A percentile compares a stretch with the other conserved stretches of the same genome.
Conservation (phyloP, 345 rosid genomes). For the Salix dunnii region DNA sequence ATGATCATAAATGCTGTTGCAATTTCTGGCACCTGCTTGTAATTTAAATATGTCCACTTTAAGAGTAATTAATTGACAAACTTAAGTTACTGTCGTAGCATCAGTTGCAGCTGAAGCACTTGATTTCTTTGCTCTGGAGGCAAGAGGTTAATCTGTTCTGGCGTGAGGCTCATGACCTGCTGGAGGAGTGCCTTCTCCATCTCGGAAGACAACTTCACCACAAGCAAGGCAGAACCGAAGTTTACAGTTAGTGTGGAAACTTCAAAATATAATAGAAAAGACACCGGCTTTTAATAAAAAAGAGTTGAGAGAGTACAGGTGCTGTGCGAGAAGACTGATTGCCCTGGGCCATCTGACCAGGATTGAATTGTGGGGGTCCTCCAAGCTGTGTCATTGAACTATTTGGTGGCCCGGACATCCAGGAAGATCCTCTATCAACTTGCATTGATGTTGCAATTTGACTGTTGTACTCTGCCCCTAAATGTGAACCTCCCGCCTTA, state of each 20-base stretch:
- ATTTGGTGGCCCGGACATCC: constrained; percentile 74
- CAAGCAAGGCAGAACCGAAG: not conserved
- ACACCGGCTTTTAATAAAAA: not conserved
- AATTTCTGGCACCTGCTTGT: not conserved
- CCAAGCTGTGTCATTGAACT: constrained; percentile 52
- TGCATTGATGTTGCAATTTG: constrained; percentile 54
- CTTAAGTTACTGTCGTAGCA: constrained; percentile 68
- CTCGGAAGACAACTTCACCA: constrained; percentile 74
- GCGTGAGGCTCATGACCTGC: constrained; percentile 97
- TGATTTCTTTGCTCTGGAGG: constrained; percentile 90
- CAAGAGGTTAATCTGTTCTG: constrained; percentile 77
- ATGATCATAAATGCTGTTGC: not conserved
- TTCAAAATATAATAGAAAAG: not conserved
- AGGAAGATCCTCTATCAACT: constrained; percentile 69
- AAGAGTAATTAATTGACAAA: not conserved
- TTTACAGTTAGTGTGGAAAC: not conserved
- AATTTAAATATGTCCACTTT: too few species aligned
- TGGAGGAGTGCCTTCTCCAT: constrained; percentile 98
- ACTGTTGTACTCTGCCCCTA: constrained; percentile 58
- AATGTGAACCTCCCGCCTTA: constrained; percentile 64
- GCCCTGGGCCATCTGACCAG: constrained; percentile 59
- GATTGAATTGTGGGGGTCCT: constrained; percentile 43
- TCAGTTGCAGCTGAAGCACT: constrained; percentile 93
- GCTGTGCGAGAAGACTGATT: constrained; percentile 63
- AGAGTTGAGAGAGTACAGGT: constrained; percentile 34